Conservation (phyloP, 2,329 filamentous ascomycete species). For the Fusarium nygamai region DNA sequence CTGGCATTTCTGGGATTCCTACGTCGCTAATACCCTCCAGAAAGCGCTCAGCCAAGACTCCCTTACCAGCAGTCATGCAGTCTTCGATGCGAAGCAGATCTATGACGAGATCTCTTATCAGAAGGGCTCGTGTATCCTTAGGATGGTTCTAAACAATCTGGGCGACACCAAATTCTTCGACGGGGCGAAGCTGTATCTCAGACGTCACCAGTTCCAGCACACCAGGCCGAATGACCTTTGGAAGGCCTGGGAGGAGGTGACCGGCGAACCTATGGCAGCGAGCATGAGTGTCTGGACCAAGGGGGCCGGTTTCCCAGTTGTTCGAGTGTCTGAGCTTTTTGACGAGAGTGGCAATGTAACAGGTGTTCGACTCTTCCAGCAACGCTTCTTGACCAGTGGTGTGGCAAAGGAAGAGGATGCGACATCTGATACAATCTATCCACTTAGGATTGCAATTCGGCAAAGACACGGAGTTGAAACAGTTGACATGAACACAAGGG, state of each 20-base stretch:
- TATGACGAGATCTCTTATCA: not conserved
- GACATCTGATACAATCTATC: not conserved
- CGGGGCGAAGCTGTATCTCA: not conserved
- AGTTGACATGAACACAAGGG: not conserved
- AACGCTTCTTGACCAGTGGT: not conserved
- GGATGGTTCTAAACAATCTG: not conserved
- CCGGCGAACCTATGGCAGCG: rapidly evolving
- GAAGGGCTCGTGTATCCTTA: not conserved
- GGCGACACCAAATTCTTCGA: not conserved
- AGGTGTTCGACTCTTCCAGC: not conserved
- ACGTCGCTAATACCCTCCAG: not conserved
- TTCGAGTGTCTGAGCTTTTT: not conserved
- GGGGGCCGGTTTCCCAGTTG: not conserved
- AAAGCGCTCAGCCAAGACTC: not conserved
- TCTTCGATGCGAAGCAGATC: not conserved
- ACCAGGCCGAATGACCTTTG: not conserved
- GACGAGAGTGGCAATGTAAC: not conserved
- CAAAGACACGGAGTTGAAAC: rapidly evolving
- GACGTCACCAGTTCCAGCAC: not conserved
- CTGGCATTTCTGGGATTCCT: not conserved
- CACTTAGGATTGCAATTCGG: rapidly evolving
- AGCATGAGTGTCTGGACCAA: not conserved
- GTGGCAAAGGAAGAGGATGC: not conserved
- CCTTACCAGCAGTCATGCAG: not conserved
- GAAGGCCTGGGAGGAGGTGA: not conserved